These are phyloP conservation scores for Hymenoscyphus infarciens DNA, from an alignment of 2,329 filamentous ascomycete genomes.

Conservation along the genomic window DNA sequence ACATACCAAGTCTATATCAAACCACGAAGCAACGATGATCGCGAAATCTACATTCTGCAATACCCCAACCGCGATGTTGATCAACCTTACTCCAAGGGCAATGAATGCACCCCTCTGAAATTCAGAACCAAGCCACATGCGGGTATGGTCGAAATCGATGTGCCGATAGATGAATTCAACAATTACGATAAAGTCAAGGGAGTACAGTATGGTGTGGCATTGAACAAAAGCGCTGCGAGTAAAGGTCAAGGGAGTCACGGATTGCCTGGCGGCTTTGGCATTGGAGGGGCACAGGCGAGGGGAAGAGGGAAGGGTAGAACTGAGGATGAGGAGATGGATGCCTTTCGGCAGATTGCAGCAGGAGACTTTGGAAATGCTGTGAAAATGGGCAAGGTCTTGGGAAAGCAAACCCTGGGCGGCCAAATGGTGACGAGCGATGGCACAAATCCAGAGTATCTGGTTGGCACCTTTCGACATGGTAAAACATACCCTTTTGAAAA, in stretches of 20 bases:
- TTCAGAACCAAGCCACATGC: conserved; percentile 78
- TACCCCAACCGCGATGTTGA: conserved; percentile 73
- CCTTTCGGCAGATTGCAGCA: conserved; percentile 11
- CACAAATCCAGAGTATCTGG: conserved; percentile 66
- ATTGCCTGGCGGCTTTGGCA: conserved; percentile 69
- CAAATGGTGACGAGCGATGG: conserved; percentile 68
- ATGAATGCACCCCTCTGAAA: conserved; percentile 58
- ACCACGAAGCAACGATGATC: conserved; percentile 58
- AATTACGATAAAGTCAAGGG: conserved; percentile 86
- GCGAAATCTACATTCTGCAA: conserved; percentile 77
- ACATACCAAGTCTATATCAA: conserved; percentile 87
- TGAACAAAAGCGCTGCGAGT: conserved; percentile 51
- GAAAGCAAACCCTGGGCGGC: conserved; percentile 81
- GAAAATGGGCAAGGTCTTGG: conserved; percentile 67
- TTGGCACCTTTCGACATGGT: conserved; percentile 87
- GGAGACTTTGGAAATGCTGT: conserved; percentile 50
- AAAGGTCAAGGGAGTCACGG: conserved; percentile 65
- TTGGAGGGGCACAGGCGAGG: conserved; percentile 43
- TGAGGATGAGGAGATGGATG: conserved; percentile 45
- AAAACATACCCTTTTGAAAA: conserved; percentile 34
- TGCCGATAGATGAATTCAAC: conserved; percentile 65
- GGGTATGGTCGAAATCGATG: conserved; percentile 86
- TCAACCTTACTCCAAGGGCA: conserved; percentile 53
- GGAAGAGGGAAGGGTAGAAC: conserved; percentile 40
- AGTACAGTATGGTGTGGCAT: conserved; percentile 73